Evolutionary conservation across 768 basidiomycete genomes (phyloP), one percentile per base, ranked within the genome.

Genomic region (Guyanaporus albipodus): DNA sequence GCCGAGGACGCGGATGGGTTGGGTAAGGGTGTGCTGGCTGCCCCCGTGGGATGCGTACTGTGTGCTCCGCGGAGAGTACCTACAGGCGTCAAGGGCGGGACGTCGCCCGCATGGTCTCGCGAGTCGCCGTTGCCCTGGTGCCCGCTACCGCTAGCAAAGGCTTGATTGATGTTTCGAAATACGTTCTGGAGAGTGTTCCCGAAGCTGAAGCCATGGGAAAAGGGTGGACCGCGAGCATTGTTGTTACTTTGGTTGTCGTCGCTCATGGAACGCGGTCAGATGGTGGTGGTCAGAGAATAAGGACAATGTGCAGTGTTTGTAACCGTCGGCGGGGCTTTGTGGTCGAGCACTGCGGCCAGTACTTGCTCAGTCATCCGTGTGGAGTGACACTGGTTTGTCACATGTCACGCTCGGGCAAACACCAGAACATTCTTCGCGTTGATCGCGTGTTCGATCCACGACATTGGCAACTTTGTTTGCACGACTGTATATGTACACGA

Each of bases 81-180:
- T 35, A 48, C 12, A 9, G 50, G 33, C 17, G 53, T 44, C 26
- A 40, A 21, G 15, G 49, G 33, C 12, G 53, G 49, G 5, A 44
- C 26, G 6, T 38, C 35, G 18, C 41, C 28, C 10, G 37, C 19
- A 12, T 19, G 36, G 43, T 35, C 38, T 11, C 42, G 53, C 17
- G 36, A 22, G 28, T 11, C 12, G 6, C 36, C 15, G 4, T 22
- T 42, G 14, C 37, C 22, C 17, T 29, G 48, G 35, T 28, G 45
- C 6, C 46, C 48, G n/a, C 32, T 22, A n/a, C 24, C 5, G 8
- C n/a, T 28, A 6, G 56, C 11, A 11, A 68, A 62, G 27, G 66
- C 64, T 22, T 66, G 64, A 48, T 68, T 66, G 12, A 66, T 53
- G 37, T 60, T 64, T 29, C 64, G 58, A 27, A 66, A 54, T 28